Conservation (phyloP, 495 filamentous ascomycete genomes). For the Venustampulla echinocandica region DNA sequence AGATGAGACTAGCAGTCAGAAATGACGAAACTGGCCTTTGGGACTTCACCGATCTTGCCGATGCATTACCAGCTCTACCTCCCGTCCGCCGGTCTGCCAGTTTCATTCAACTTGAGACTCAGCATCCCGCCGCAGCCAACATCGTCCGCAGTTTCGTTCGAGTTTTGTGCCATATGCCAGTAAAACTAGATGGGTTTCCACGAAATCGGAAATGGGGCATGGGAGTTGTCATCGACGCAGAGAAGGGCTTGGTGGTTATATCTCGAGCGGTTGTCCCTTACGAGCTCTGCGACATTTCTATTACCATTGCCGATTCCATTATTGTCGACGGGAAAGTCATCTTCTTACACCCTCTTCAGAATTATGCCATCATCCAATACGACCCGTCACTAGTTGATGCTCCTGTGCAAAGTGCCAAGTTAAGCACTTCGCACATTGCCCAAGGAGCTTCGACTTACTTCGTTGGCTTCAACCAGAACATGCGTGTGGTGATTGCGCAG, state of each 20-base stretch:
- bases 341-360: constrained; percentile 97
- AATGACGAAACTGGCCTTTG: constrained; percentile 88
- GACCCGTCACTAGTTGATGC: constrained; percentile 88
- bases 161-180: constrained; percentile 80
- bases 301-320: constrained; percentile 93
- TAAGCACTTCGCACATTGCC: constrained; percentile 73
- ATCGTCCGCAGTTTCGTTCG: constrained; percentile 92
- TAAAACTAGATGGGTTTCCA: constrained; percentile 95
- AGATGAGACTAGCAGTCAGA: constrained; percentile 86
- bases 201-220: constrained; percentile 87
- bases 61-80: constrained; percentile 63
- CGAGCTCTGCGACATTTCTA: constrained; percentile 88
- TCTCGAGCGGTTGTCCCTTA: constrained; percentile 91
- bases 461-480: constrained; percentile 93
- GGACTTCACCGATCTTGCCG: constrained; percentile 84
- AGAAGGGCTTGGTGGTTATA: constrained; percentile 88
- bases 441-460: constrained; percentile 88
- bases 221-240: constrained; percentile 90
- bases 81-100: constrained; percentile 69
- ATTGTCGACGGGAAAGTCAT: constrained; percentile 89
- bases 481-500: constrained; percentile 85
- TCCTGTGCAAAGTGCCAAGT: constrained; percentile 78
- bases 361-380: constrained; percentile 93
- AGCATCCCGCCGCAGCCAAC: constrained; percentile 85
- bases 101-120: constrained; percentile 84